phyloP scores from a whole-genome alignment of 2,329 filamentous ascomycete species.

The Ophiosphaerella korrae region DNA sequence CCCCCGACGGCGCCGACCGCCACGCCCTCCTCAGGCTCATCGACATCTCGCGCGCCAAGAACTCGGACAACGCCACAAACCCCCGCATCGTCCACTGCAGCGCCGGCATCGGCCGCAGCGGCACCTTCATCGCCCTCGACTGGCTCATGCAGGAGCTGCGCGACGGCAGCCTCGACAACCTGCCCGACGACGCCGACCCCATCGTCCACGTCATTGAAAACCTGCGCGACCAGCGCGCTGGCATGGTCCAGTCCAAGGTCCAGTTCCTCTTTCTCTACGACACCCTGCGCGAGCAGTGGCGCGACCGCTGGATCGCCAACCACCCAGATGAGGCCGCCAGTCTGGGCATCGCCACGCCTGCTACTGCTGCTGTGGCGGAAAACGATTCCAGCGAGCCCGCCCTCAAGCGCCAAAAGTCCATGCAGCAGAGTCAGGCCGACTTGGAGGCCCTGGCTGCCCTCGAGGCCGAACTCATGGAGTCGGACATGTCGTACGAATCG shows the following conservation, averaged over 20 bases:
- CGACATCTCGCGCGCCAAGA: slow-evolving; percentile 66
- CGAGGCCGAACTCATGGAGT: slow-evolving; percentile 40
- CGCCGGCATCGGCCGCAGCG: slow-evolving; percentile 90
- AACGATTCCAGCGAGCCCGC: slow-evolving; percentile 21
- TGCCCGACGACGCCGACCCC: slow-evolving; percentile 63
- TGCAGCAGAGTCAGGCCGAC: slow-evolving; percentile 6
- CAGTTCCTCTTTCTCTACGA: slow-evolving; percentile 91
- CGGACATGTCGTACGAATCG: slow-evolving; percentile 34
- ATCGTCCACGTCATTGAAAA: slow-evolving; percentile 79
- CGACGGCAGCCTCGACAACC: slow-evolving; percentile 66
- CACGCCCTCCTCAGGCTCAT: slow-evolving; percentile 72
- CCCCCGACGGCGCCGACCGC: slow-evolving; percentile 72
- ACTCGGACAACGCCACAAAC: slow-evolving; percentile 56
- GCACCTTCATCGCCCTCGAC: slow-evolving; percentile 96
- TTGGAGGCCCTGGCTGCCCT: slow-evolving; percentile 35
- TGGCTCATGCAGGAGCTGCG: slow-evolving; percentile 84
- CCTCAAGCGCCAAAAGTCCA: slow-evolving; percentile 37
- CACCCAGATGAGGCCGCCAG: slow-evolving; percentile 36
- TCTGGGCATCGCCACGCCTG: slow-evolving; percentile 23
- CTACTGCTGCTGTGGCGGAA: neutral
- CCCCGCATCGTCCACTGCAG: slow-evolving; percentile 76
- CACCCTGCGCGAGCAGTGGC: slow-evolving; percentile 76
- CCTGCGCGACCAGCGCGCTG: slow-evolving; percentile 84
- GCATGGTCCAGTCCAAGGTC: slow-evolving; percentile 89
- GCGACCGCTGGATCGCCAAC: slow-evolving; percentile 54